Conservation (phyloP, 2,329 filamentous ascomycete genomes). For the Fusarium sp. region DNA sequence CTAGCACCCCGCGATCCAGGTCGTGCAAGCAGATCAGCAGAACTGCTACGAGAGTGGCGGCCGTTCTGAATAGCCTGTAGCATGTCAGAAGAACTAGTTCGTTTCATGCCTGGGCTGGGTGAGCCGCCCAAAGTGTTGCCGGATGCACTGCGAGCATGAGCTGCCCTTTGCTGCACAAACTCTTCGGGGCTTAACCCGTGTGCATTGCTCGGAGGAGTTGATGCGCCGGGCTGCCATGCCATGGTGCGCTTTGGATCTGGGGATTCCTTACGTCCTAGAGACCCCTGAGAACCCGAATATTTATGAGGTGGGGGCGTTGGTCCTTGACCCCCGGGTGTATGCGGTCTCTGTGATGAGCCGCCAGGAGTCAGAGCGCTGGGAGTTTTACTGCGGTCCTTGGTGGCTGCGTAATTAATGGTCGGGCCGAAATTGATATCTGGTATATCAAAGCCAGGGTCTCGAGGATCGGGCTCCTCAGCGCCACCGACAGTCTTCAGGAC, state of each 20-base stretch:
- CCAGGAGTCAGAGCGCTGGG: slow-evolving; percentile 27
- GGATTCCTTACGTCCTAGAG: slow-evolving; percentile 58
- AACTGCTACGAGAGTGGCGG: slow-evolving; percentile 53
- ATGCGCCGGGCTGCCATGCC: slow-evolving; percentile 80
- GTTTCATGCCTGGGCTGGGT: slow-evolving; percentile 48
- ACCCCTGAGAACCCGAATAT: slow-evolving; percentile 34
- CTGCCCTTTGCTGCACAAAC: slow-evolving; percentile 81
- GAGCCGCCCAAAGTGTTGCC: slow-evolving; percentile 53
- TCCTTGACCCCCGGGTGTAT: slow-evolving; percentile 45
- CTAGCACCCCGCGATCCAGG: slow-evolving; percentile 69
- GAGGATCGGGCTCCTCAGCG: slow-evolving; percentile 43
- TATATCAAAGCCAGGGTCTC: slow-evolving; percentile 61
- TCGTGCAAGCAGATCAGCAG: slow-evolving; percentile 58
- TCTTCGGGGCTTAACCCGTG: slow-evolving; percentile 78
- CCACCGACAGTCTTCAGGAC: slow-evolving; percentile 81
- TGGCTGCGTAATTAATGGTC: slow-evolving; percentile 71
- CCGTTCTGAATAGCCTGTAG: slow-evolving; percentile 21
- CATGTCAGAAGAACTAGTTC: slow-evolving; percentile 54
- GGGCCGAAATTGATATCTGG: slow-evolving; percentile 87
- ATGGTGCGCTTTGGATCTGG: slow-evolving; percentile 71
- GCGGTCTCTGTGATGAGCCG: slow-evolving; percentile 40
- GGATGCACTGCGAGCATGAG: slow-evolving; percentile 69
- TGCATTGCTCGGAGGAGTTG: slow-evolving; percentile 55
- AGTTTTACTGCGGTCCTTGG: slow-evolving; percentile 46
- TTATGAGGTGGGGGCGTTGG: slow-evolving; percentile 37